A percentile compares a stretch with the other conserved stretches of the same genome.
phyloP scores from a whole-genome alignment of 371 early-diverging fungal species.

The Furculomyces boomerangus region DNA sequence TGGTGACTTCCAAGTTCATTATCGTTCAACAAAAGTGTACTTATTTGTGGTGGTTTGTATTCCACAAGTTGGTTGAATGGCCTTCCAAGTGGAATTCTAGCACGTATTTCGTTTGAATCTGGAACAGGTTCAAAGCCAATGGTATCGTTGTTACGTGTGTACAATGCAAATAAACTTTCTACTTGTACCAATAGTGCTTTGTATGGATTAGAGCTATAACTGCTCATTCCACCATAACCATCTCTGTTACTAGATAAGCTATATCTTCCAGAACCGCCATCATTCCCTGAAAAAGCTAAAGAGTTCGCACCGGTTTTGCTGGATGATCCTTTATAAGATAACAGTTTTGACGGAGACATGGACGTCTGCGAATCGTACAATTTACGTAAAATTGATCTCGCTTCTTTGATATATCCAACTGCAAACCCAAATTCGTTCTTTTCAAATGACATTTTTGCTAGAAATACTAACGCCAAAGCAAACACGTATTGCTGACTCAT shows the following conservation, averaged over 20 bases:
- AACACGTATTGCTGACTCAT: constrained; percentile 19
- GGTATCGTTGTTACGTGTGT: constrained; percentile 22
- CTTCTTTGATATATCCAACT: constrained; percentile 23
- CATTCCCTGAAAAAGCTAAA: too few species aligned
- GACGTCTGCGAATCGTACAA: too few species aligned
- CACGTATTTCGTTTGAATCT: constrained; percentile 14
- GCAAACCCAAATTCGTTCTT: constrained; percentile 20
- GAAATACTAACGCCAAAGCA: constrained; percentile 21
- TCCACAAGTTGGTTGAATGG: constrained; percentile 5
- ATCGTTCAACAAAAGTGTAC: too few species aligned
- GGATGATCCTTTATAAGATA: too few species aligned
- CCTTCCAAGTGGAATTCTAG: constrained; percentile 18
- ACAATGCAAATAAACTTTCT: constrained; percentile 18
- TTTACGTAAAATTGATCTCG: constrained; percentile 11
- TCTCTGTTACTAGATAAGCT: too few species aligned
- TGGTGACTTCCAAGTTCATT: too few species aligned
- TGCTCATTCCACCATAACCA: too few species aligned
- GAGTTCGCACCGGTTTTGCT: constrained; percentile 3
- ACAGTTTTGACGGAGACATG: too few species aligned
- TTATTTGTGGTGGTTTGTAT: neutral
- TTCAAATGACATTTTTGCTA: constrained; percentile 21
- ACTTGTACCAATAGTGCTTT: too few species aligned
- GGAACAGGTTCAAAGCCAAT: constrained; percentile 23
- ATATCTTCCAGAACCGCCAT: constrained; percentile 10
- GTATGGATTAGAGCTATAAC: neutral